Evolutionary conservation across 1,284 basidiomycete species (phyloP).

Genomic region (Cutaneotrichosporon cyanovorans): DNA sequence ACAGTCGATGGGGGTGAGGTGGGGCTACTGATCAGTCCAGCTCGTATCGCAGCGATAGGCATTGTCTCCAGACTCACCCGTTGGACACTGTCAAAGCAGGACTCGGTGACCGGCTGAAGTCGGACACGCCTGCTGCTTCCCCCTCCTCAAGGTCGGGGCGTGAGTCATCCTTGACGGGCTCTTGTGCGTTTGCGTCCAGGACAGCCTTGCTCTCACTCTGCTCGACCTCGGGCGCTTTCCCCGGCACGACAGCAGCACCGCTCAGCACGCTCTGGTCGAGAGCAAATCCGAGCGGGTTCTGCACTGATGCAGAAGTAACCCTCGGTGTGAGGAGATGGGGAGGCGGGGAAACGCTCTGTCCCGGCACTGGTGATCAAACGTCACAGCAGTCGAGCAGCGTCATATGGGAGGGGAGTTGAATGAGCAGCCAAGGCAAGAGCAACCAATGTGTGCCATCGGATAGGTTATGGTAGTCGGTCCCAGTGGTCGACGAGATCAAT

Average conservation of each 20-base stretch:
- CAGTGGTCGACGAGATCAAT: too few species aligned
- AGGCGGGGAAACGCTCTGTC: constrained; percentile 18
- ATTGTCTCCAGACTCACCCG: constrained; percentile 10
- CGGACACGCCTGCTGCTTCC: not conserved
- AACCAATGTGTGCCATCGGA: too few species aligned
- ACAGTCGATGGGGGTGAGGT: constrained; percentile 14
- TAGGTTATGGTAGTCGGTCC: too few species aligned
- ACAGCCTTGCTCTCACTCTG: not conserved
- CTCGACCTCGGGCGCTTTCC: not conserved
- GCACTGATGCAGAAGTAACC: constrained; percentile 9
- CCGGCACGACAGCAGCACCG: not conserved
- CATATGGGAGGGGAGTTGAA: too few species aligned
- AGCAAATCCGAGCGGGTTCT: constrained; percentile 2
- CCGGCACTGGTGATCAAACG: constrained; percentile 14
- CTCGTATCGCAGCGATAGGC: not conserved
- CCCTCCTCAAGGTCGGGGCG: too few species aligned
- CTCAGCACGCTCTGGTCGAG: constrained; percentile 1
- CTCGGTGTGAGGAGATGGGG: constrained; percentile 15
- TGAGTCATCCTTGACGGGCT: not conserved
- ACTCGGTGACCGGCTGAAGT: constrained; percentile 12
- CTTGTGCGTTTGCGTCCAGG: too few species aligned
- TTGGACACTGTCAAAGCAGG: constrained; percentile 20
- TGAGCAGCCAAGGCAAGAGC: too few species aligned
- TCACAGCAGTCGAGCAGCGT: too few species aligned
- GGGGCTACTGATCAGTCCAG: constrained; percentile 13